Base-by-base conservation (phyloP, 371 early-diverging fungal genomes). In the Pancytospora philotis region DNA sequence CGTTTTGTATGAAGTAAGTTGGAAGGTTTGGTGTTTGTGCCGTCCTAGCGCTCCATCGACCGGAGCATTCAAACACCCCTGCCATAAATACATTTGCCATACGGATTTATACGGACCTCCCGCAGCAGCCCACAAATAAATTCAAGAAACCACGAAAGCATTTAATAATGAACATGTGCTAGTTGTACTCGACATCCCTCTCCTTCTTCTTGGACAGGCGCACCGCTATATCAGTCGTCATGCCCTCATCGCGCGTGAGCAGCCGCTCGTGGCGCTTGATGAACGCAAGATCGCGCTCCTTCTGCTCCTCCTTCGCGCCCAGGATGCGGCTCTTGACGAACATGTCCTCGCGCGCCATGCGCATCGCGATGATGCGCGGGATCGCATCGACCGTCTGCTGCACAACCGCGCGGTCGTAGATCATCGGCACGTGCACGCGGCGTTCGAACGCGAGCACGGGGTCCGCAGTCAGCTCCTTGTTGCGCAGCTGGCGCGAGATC, bases 391-490 rank as follows among this genome's bases (percentile, higher is more conserved):
- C 80, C 0, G 92, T 92, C 10, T 91, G 90, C 35, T 85, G 85
- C 87, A 93, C 90, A 55, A 90, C 83, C 69, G 91, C 88, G 72
- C 93, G 86, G 84, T 94, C 90, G 83, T 93, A 94, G 30, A 92
- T 86, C 19, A 90, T 88, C 51, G 94, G 94, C 55, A 91, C 87
- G 82, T 94, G 90, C 74, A 92, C 86, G 71, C 94, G 87, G 82
- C 91, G 92, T 83, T 95, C 97, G 81, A 96, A 92, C 74, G 91
- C 90, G 75, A 92, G 88, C 35, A 93, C 62, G 22, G 65, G 34
- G 62, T 77, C 75, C 32, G 76, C 67, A 19, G 70, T 76, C 85
- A 95, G 90, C 84, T 95, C 95, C 84, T 95, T 95, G 77, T 94
- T 92, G 22, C 88, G 86, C 25, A 93, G 86, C 81, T 87, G 88